Conservation (phyloP, 2,329 filamentous ascomycete genomes). For the Aspergillus chevalieri region DNA sequence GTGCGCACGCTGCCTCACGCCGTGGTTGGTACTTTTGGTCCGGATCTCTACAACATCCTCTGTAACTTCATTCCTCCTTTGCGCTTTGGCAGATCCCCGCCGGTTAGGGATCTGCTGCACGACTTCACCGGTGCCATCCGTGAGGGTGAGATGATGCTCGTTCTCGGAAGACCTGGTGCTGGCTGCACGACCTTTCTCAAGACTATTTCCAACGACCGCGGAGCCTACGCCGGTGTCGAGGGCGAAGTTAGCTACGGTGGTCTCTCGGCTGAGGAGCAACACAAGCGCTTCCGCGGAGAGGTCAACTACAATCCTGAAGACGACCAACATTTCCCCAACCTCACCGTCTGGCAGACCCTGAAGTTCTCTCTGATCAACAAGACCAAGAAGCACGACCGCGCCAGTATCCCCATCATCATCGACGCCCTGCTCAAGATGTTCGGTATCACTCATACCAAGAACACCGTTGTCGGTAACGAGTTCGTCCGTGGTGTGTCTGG, state of each 20-base stretch:
- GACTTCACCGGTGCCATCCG: constrained; percentile 63
- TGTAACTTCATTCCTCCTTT: constrained; percentile 49
- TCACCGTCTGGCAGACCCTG: constrained; percentile 73
- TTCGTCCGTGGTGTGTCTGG: constrained; percentile 68
- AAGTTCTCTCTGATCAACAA: constrained; percentile 70
- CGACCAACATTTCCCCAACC: constrained; percentile 65
- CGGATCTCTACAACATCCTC: constrained; percentile 65
- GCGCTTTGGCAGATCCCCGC: constrained; percentile 42
- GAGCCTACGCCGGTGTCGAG: constrained; percentile 58
- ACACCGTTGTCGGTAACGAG: constrained; percentile 71
- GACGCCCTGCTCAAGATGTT: constrained; percentile 70
- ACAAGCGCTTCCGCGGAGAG: constrained; percentile 65
- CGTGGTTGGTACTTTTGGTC: constrained; percentile 71
- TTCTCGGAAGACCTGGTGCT: constrained; percentile 65
- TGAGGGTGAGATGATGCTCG: constrained; percentile 66
- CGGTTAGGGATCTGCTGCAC: constrained; percentile 53
- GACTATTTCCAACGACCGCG: constrained; percentile 64
- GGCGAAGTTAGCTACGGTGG: constrained; percentile 69
- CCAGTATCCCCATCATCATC: constrained; percentile 62
- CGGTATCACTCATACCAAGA: constrained; percentile 67
- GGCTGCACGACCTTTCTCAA: constrained; percentile 75
- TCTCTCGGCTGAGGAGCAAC: constrained; percentile 61
- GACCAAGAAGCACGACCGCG: constrained; percentile 60
- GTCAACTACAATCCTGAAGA: constrained; percentile 75
- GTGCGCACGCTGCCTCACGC: constrained; percentile 69